These are phyloP conservation scores for Aspergillus hiratsukae DNA, from an alignment of 2,329 filamentous ascomycete species.

Conservation along the genomic window DNA sequence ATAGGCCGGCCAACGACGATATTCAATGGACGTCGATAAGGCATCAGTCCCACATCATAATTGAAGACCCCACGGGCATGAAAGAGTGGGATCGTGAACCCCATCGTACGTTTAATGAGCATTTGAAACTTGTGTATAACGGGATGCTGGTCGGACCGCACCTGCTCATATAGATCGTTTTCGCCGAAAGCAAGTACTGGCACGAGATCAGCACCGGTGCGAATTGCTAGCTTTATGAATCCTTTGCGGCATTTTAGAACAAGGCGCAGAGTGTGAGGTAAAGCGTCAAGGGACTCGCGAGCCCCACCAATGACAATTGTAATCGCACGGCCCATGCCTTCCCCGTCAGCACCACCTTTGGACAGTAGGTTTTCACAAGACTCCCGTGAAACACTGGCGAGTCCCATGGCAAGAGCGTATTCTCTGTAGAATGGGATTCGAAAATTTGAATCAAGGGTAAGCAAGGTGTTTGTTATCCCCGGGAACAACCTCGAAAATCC, in stretches of 20 bases:
- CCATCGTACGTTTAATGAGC: slow-evolving; percentile 76
- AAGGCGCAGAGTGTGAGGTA: slow-evolving; percentile 70
- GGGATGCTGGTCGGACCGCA: slow-evolving; percentile 72
- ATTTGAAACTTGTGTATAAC: slow-evolving; percentile 77
- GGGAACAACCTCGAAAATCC: slow-evolving; percentile 86
- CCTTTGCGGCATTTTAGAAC: slow-evolving; percentile 82
- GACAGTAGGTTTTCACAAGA: slow-evolving; percentile 85
- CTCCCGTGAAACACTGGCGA: slow-evolving; percentile 84
- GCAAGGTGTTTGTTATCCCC: slow-evolving; percentile 86
- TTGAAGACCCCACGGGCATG: slow-evolving; percentile 93
- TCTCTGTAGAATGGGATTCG: slow-evolving; percentile 90
- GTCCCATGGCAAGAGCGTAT: slow-evolving; percentile 83
- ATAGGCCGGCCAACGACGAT: slow-evolving; percentile 85
- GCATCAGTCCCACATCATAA: slow-evolving; percentile 95
- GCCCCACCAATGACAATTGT: slow-evolving; percentile 95
- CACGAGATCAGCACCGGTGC: slow-evolving; percentile 88
- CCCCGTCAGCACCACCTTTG: slow-evolving; percentile 68
- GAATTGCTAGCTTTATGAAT: slow-evolving; percentile 88
- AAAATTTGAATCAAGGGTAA: slow-evolving; percentile 96
- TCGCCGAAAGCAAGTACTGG: slow-evolving; percentile 91
- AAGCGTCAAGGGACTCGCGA: slow-evolving; percentile 83
- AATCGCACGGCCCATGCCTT: slow-evolving; percentile 91
- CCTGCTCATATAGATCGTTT: slow-evolving; percentile 91
- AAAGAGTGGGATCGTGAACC: slow-evolving; percentile 87
- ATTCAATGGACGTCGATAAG: slow-evolving; percentile 81